These are phyloP conservation scores for Alternaria solani DNA, from an alignment of 2,329 filamentous ascomycete genomes.

Conservation along the genomic window DNA sequence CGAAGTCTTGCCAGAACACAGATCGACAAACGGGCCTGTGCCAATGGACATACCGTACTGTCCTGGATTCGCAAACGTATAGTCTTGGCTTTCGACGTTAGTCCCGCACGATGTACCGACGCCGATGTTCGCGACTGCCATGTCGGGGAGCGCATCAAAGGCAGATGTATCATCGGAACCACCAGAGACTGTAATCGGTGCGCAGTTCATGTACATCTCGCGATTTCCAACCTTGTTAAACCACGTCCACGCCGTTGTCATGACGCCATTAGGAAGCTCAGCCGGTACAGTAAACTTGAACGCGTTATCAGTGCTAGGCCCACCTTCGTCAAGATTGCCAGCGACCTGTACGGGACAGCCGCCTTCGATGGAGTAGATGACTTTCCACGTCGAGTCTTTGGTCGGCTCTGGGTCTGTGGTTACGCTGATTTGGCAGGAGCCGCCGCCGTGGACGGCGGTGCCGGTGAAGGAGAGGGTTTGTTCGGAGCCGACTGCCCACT, in stretches of 20 bases:
- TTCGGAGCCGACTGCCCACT: constrained; percentile 68
- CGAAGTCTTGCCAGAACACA: constrained; percentile 33
- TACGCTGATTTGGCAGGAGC: constrained; percentile 86
- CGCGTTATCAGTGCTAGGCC: constrained; percentile 47
- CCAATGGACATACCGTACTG: constrained; percentile 54
- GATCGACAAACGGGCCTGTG: constrained; percentile 30
- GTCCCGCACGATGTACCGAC: constrained; percentile 53
- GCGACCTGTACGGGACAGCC: constrained; percentile 69
- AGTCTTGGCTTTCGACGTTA: constrained; percentile 57
- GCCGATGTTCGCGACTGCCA: constrained; percentile 75
- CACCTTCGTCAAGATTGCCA: constrained; percentile 44
- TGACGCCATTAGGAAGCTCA: constrained; percentile 76
- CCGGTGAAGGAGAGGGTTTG: constrained; percentile 73
- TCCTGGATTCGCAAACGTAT: constrained; percentile 71
- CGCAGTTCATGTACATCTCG: constrained; percentile 98
- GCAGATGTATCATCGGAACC: constrained; percentile 60
- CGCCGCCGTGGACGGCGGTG: constrained; percentile 82
- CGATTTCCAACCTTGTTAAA: constrained; percentile 88
- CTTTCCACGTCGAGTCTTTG: constrained; percentile 76
- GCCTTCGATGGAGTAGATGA: constrained; percentile 87
- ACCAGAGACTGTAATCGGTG: constrained; percentile 70
- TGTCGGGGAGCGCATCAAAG: constrained; percentile 69
- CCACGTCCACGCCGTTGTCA: constrained; percentile 88
- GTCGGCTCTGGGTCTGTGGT: constrained; percentile 77
- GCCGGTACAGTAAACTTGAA: constrained; percentile 63